Evolutionary conservation across 129 eudicot genomes (phyloP).

Genomic region (Oenanthe sinensis): DNA sequence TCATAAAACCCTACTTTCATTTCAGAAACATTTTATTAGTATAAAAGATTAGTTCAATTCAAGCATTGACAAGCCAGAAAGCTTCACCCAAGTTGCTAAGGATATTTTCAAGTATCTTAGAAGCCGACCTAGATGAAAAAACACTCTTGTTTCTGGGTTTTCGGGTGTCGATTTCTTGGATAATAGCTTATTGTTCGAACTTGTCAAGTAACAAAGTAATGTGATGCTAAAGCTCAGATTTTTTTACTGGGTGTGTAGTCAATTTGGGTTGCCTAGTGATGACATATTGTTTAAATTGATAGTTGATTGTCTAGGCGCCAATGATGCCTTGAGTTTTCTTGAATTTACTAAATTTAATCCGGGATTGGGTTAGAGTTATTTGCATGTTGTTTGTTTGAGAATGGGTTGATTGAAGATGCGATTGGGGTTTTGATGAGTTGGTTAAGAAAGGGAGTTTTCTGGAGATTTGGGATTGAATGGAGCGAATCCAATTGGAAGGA

Average conservation of each 20-base stretch:
- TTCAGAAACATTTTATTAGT: slow-evolving; percentile 19
- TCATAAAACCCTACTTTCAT: slow-evolving; percentile 25
- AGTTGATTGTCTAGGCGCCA: slow-evolving; percentile 48
- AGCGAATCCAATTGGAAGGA: slow-evolving; percentile 26
- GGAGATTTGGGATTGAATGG: slow-evolving; percentile 28
- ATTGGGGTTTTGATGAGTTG: slow-evolving; percentile 41
- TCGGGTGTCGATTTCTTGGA: slow-evolving; percentile 46
- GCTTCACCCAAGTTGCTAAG: slow-evolving; percentile 24
- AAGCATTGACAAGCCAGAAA: slow-evolving; percentile 5
- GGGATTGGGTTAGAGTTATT: slow-evolving; percentile 35
- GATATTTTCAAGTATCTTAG: slow-evolving; percentile 38
- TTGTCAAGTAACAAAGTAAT: slow-evolving; percentile 42
- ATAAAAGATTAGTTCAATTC: slow-evolving; percentile 15
- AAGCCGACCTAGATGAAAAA: slow-evolving; percentile 72
- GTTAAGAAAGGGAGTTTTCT: slow-evolving; percentile 26
- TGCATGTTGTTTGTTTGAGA: slow-evolving; percentile 43
- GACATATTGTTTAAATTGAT: slow-evolving; percentile 24
- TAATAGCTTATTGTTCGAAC: slow-evolving; percentile 32
- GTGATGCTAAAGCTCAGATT: slow-evolving; percentile 38
- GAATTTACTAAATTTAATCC: slow-evolving; percentile 31
- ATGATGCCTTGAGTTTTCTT: slow-evolving; percentile 40
- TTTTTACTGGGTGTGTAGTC: slow-evolving; percentile 41
- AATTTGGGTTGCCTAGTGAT: slow-evolving; percentile 35
- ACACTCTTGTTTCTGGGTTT: slow-evolving; percentile 40
- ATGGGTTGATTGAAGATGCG: slow-evolving; percentile 50